Base-by-base conservation (phyloP, 2,329 filamentous ascomycete species). In the Trematosphaeria pertusa region DNA sequence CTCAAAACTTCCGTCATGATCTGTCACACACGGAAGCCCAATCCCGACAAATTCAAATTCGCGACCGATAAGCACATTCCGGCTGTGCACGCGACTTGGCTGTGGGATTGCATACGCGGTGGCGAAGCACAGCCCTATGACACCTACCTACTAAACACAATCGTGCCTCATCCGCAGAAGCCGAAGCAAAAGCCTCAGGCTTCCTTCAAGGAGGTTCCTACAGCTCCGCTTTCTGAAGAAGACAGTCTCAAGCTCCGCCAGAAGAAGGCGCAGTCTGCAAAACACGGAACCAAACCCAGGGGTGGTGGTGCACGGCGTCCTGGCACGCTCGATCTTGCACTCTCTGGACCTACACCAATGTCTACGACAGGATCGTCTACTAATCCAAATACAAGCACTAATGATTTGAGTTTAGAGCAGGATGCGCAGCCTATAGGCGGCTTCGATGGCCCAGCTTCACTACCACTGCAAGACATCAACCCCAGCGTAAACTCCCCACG, bases 81-180 rank as follows among this genome's bases (percentile, higher is more conserved):
- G 2, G 84, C 93, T n/a, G 88, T 97, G 9, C 82, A 82, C 6
- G 83, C 84, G 14, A 83, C 87, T 17, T 99, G 94, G 94, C 77
- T 99, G 2, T 94, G 89, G 86, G 81, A 87, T 40, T 94, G 88
- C 56, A 85, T 97, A 39, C 77, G 79, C 42, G 69, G 64, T 35
- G 61, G 82, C 21, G 69, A 75, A 43, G 76, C 73, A 58, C 74
- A 81, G 45, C 62, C 78, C 9, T 80, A 79, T 38, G 70, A 75
- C 17, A 68, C 74, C 21, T 83, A 69, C 39, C 46, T 63, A 18
- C 45, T 72, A 18, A 64, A 58, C 17, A 47, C 52, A 4, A 21
- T 41, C 33, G 38, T 43, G 21, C 48, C 55, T 14, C 56, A 52
- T 28, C 44, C 46, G 30, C 57, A 61, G 34, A 59, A 51, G 32